These are phyloP conservation scores for Chlamydomonas schloesseri DNA, from an alignment of 139 green algal genomes.

Conservation along the genomic window DNA sequence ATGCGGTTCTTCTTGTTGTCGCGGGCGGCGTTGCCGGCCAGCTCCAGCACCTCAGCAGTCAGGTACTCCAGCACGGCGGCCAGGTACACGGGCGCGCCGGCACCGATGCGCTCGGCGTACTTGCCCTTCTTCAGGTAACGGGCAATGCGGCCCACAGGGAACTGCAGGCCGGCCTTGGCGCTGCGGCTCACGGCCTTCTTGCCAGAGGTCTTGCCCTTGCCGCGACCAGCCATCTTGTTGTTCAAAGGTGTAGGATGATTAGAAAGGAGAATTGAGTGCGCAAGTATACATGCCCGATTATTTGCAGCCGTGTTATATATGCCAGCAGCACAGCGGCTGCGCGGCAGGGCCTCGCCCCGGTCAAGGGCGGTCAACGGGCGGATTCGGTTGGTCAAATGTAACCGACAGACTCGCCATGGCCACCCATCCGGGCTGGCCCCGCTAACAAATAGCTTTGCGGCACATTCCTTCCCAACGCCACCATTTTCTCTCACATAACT, in stretches of 20 bases:
- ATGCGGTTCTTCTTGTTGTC: constrained; percentile 97
- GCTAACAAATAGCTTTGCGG: no score
- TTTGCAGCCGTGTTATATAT: no score
- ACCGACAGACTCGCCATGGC: no score
- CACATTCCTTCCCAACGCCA: no score
- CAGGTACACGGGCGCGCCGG: constrained; percentile 69
- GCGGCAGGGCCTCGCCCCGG: no score
- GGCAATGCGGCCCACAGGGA: constrained; percentile 83
- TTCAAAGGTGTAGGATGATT: neutral
- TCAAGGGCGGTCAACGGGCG: no score
- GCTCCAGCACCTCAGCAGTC: constrained; percentile 82
- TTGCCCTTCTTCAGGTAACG: constrained; percentile 83
- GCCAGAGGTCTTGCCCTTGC: constrained; percentile 7
- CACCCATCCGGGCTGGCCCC: no score
- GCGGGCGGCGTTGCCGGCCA: constrained; percentile 87
- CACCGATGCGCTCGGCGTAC: constrained; percentile 64
- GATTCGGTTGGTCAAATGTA: no score
- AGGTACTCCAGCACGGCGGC: constrained; percentile 76
- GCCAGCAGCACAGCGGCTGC: no score
- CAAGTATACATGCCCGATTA: no score
- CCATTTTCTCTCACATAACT: no score
- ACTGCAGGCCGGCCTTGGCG: constrained; percentile 86
- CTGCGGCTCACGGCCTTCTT: constrained; percentile 73
- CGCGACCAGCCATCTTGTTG: neutral
- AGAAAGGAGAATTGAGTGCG: neutral